Percentiles rank a stretch among this genome's conserved stretches.
Evolutionary conservation across 164 flowering plant genomes (phyloP).

Genomic region (Aristolochia contorta): DNA sequence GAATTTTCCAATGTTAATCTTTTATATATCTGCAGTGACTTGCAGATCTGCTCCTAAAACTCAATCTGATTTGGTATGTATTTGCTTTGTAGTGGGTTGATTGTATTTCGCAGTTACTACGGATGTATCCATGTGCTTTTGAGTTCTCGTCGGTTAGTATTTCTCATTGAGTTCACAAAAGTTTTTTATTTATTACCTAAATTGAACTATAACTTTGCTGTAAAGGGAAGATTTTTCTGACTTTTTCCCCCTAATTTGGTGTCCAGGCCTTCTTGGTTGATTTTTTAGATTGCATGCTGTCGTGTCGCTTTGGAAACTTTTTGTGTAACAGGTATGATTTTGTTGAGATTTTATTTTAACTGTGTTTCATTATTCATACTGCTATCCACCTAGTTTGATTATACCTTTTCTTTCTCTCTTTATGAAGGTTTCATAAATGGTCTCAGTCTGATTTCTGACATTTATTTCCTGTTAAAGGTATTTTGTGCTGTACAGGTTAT

Average conservation of each 20-base stretch:
- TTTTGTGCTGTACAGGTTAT: too few relatives aligned
- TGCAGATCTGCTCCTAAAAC: background rate
- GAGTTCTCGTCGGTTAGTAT: slow-evolving; percentile 81
- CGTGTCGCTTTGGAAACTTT: slow-evolving; percentile 98
- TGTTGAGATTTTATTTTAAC: background rate
- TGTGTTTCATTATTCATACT: too few relatives aligned
- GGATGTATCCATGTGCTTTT: slow-evolving; percentile 97
- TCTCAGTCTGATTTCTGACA: too few relatives aligned
- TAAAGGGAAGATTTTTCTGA: slow-evolving; percentile 3
- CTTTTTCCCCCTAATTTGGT: slow-evolving; percentile 1
- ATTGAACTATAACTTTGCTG: background rate
- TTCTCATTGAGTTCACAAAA: slow-evolving; percentile 1
- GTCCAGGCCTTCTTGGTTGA: slow-evolving; percentile 82
- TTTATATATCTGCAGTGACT: background rate
- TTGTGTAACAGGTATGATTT: slow-evolving; percentile 77
- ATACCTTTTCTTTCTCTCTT: too few relatives aligned
- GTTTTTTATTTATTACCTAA: background rate
- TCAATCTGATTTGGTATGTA: slow-evolving; percentile 5
- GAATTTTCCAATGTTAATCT: background rate
- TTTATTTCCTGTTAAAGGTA: too few relatives aligned
- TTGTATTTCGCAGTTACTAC: slow-evolving; percentile 87
- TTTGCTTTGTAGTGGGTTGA: slow-evolving; percentile 69
- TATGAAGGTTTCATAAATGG: too few relatives aligned
- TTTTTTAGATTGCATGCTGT: slow-evolving; percentile 74
- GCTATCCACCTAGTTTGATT: too few relatives aligned